Conservation (phyloP, 305 asterid species). For the Solanum hybrid region DNA sequence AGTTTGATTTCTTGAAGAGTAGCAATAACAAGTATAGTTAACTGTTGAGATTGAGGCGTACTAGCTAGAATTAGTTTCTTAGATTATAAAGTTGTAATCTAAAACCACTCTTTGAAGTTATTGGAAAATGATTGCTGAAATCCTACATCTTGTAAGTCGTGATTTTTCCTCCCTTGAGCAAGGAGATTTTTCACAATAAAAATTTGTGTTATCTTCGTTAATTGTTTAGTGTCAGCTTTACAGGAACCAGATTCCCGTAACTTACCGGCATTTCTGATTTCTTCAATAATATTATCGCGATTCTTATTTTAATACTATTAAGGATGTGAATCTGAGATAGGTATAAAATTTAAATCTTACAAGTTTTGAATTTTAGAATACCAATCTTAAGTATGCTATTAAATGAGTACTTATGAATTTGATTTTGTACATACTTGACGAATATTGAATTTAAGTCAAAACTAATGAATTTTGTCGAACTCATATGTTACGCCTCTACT, state of each 20-base stretch:
- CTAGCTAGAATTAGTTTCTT: neutral
- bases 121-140: neutral
- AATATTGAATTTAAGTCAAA: no score
- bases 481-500: no score
- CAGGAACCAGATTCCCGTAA: no score
- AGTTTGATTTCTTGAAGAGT: no score
- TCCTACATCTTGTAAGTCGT: no score
- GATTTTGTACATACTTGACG: neutral
- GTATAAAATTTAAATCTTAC: no score
- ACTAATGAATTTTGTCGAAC: no score
- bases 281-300: neutral
- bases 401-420: neutral
- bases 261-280: no score
- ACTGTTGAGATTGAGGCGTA: neutral
- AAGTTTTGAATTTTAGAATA: no score
- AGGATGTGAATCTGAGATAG: neutral
- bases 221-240: neutral
- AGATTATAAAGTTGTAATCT: neutral
- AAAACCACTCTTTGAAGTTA: neutral
- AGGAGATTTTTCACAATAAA: no score
- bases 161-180: neutral
- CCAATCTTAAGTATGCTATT: neutral
- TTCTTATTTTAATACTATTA: neutral
- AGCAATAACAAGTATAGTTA: neutral
- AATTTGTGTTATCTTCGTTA: no score